A percentile compares a stretch with the other conserved stretches of the same genome.
These are phyloP conservation scores for Cyberlindnera veronae DNA, from an alignment of 805 yeast species.

Conservation along the genomic window DNA sequence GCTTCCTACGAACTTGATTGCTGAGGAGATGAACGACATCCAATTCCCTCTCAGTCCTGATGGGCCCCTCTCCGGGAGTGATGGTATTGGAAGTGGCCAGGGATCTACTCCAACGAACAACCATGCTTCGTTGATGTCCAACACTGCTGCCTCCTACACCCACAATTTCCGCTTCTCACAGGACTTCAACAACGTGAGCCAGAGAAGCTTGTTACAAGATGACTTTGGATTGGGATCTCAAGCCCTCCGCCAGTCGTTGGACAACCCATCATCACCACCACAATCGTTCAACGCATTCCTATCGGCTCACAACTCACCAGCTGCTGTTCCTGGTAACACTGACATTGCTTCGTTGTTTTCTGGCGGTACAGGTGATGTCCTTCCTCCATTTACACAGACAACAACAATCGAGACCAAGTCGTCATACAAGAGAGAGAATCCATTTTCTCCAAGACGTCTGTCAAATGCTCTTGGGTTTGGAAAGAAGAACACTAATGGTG, in stretches of 20 bases:
- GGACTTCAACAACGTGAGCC: slow-evolving; percentile 16
- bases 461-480: slow-evolving; percentile 30
- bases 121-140: slow-evolving; percentile 3
- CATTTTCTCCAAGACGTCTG: slow-evolving; percentile 30
- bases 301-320: slow-evolving; percentile 25
- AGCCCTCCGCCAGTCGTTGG: slow-evolving; percentile 15
- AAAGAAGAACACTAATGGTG: slow-evolving; percentile 15
- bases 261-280: slow-evolving; percentile 19
- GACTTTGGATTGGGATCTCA: slow-evolving; percentile 19
- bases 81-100: slow-evolving; percentile 6
- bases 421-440: slow-evolving; percentile 7
- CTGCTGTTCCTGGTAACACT: slow-evolving; percentile 18
- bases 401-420: slow-evolving; percentile 4
- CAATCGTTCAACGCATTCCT: slow-evolving; percentile 20
- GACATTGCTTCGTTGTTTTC: slow-evolving; percentile 25
- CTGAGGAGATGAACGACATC: slow-evolving; percentile 23
- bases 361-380: slow-evolving; percentile 19
- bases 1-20: slow-evolving; percentile 34
- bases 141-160: slow-evolving; percentile 5
- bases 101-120: slow-evolving; percentile 9
- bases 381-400: slow-evolving; percentile 8
- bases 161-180: slow-evolving; percentile 4
- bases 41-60: slow-evolving; percentile 5
- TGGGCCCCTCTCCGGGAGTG: slow-evolving; percentile 2
- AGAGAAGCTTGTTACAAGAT: slow-evolving; percentile 18